phyloP scores from a whole-genome alignment of 768 basidiomycete species.

The Filobasidium wieringae region DNA sequence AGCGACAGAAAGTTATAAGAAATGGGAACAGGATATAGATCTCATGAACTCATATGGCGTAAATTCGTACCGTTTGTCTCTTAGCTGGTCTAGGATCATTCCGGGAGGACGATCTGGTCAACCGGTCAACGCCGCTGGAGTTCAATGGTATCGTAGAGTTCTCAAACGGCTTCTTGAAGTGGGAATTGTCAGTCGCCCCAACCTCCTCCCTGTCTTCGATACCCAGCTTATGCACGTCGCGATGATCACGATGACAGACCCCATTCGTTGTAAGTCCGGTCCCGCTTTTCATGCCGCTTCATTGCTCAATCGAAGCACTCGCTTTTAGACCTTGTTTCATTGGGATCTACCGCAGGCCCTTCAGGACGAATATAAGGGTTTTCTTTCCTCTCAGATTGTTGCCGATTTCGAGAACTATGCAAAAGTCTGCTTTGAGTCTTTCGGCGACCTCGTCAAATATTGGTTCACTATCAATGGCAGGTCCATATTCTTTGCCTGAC shows the following conservation, averaged over 20 bases:
- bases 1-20: constrained; percentile 23
- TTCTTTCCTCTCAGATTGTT: constrained; percentile 10
- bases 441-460: constrained; percentile 27
- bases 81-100: constrained; percentile 25
- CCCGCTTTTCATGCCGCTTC: no score
- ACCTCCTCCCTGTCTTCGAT: neutral
- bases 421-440: constrained; percentile 17
- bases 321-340: constrained; percentile 23
- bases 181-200: constrained; percentile 3
- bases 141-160: constrained; percentile 22
- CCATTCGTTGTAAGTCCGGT: constrained; percentile 14
- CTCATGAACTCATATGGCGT: constrained; percentile 25
- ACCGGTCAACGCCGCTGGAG: constrained; percentile 19
- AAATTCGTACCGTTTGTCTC: constrained; percentile 22
- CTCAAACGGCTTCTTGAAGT: constrained; percentile 5
- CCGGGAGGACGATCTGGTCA: constrained; percentile 19
- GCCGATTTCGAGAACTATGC: constrained; percentile 22
- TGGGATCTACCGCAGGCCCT: constrained; percentile 27
- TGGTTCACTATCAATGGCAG: constrained; percentile 32
- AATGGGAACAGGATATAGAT: constrained; percentile 25
- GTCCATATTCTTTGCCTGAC: constrained; percentile 8
- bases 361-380: constrained; percentile 18
- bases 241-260: constrained; percentile 16
- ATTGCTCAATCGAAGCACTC: neutral
- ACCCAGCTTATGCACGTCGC: constrained; percentile 14